A percentile compares a stretch with the other conserved stretches of the same genome.
These are phyloP conservation scores for Keithomyces neogunnii DNA, from an alignment of 2,329 filamentous ascomycete species.

Conservation along the genomic window DNA sequence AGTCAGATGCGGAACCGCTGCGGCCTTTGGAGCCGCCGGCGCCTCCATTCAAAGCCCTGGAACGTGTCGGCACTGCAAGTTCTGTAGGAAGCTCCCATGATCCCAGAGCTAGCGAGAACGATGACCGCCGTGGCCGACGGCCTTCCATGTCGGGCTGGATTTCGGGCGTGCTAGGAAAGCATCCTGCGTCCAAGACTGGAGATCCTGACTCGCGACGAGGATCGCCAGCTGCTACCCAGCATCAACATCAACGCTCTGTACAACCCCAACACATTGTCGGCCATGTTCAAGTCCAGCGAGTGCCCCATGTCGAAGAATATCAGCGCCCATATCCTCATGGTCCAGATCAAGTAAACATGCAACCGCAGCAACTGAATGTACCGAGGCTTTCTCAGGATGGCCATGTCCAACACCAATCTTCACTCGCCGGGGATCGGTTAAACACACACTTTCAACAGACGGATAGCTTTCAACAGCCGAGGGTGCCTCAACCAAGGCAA, in stretches of 20 bases:
- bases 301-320: background rate
- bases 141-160: constrained; percentile 21
- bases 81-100: constrained; percentile 12
- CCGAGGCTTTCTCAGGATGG: background rate
- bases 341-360: background rate
- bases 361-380: background rate
- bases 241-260: background rate
- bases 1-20: background rate
- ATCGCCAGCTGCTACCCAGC: background rate
- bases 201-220: background rate
- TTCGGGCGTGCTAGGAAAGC: constrained; percentile 19
- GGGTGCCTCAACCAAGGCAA: background rate
- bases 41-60: constrained; percentile 9
- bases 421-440: background rate
- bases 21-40: constrained; percentile 7
- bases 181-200: constrained; percentile 11
- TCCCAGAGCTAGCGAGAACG: constrained; percentile 4
- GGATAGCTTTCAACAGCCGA: background rate
- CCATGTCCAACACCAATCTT: background rate
- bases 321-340: background rate
- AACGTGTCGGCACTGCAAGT: constrained; percentile 15
- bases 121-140: constrained; percentile 18
- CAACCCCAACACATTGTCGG: background rate
- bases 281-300: background rate
- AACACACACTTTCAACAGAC: background rate